Evolutionary conservation across 768 basidiomycete species (phyloP).

Genomic region (Pulveroboletus sp.): DNA sequence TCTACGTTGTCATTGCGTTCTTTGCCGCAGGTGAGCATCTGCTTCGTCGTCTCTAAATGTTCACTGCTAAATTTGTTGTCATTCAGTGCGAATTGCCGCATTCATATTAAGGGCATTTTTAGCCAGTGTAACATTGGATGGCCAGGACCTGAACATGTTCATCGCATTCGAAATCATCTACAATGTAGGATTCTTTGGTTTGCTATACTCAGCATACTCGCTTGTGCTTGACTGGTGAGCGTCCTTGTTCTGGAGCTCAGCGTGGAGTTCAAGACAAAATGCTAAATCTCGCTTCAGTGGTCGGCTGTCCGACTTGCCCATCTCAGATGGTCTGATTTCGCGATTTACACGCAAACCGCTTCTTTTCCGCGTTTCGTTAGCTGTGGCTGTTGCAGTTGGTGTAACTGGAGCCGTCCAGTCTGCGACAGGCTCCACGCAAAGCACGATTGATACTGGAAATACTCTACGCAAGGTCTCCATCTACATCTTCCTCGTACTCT

Average conservation of each 20-base stretch:
- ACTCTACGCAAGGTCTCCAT: slow-evolving; percentile 22
- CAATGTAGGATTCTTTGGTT: slow-evolving; percentile 35
- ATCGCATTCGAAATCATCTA: slow-evolving; percentile 33
- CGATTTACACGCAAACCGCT: slow-evolving; percentile 18
- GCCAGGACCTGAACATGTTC: slow-evolving; percentile 20
- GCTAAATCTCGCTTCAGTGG: slow-evolving; percentile 9
- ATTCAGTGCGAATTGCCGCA: slow-evolving; percentile 29
- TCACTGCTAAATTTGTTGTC: neutral
- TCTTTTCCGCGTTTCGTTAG: slow-evolving; percentile 24
- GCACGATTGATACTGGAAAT: slow-evolving; percentile 11
- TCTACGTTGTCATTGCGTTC: slow-evolving; percentile 26
- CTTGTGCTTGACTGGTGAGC: slow-evolving; percentile 32
- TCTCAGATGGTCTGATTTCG: slow-evolving; percentile 20
- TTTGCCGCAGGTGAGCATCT: slow-evolving; percentile 28
- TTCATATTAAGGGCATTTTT: slow-evolving; percentile 30
- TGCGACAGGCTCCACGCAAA: slow-evolving; percentile 8
- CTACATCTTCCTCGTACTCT: slow-evolving; percentile 29
- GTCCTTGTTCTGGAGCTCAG: neutral
- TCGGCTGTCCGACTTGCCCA: slow-evolving; percentile 22
- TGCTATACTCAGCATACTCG: slow-evolving; percentile 34
- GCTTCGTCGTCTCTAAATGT: neutral
- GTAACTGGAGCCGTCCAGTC: slow-evolving; percentile 26
- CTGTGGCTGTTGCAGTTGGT: slow-evolving; percentile 23
- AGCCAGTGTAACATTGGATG: slow-evolving; percentile 20
- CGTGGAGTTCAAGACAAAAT: neutral